Evolutionary conservation across 2,329 filamentous ascomycete genomes (phyloP).

Genomic region (Neofusicoccum kwambonambiense): DNA sequence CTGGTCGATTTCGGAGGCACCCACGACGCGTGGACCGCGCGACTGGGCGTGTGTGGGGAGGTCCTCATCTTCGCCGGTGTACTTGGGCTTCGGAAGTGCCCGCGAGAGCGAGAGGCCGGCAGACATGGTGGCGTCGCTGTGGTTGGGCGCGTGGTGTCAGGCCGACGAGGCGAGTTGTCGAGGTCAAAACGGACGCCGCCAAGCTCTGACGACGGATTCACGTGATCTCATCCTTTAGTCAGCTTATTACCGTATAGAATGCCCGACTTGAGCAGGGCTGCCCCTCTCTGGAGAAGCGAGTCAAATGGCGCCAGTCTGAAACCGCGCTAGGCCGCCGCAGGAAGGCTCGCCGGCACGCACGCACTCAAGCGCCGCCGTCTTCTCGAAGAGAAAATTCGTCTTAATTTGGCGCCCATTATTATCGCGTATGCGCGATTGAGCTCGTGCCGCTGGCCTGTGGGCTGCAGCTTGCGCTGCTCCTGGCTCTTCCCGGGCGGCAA

Average conservation of each 20-base stretch:
- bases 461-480: not conserved
- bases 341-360: not conserved
- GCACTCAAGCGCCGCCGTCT: not conserved
- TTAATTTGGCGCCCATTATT: not conserved
- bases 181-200: conserved; percentile 2
- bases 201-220: not conserved
- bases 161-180: conserved; percentile 4
- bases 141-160: conserved; percentile 9
- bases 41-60: conserved; percentile 68
- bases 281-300: not conserved
- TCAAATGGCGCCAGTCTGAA: no score
- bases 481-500: not conserved
- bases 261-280: not conserved
- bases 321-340: not conserved
- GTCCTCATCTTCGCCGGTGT: conserved; percentile 86
- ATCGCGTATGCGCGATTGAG: not conserved
- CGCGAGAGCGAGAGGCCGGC: conserved; percentile 67
- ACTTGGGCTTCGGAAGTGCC: conserved; percentile 84
- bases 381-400: conserved; percentile 7
- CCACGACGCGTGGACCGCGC: conserved; percentile 79
- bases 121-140: conserved; percentile 29
- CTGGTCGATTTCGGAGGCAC: conserved; percentile 76
- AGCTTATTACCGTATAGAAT: not conserved
- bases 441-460: conserved; percentile 4
- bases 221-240: not conserved